These are phyloP conservation scores for Hysterium pulicare DNA, from an alignment of 2,329 filamentous ascomycete species.

Conservation along the genomic window DNA sequence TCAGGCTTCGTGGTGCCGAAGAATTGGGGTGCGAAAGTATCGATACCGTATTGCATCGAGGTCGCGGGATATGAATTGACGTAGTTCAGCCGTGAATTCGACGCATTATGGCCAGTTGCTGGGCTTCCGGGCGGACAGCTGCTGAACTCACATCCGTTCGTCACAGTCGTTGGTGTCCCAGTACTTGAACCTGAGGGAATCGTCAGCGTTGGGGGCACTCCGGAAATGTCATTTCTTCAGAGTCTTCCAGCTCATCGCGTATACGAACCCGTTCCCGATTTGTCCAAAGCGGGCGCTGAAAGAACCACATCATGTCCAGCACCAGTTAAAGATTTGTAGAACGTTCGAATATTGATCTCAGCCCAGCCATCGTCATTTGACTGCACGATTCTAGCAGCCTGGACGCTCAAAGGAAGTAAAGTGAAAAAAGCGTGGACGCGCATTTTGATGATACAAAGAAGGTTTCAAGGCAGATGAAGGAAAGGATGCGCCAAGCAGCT, in stretches of 20 bases:
- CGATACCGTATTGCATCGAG: constrained; percentile 60
- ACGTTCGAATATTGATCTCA: constrained; percentile 61
- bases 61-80: constrained; percentile 70
- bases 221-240: too few relatives aligned
- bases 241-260: too few relatives aligned
- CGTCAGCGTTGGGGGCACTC: too few relatives aligned
- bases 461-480: too few relatives aligned
- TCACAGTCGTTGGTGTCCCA: constrained; percentile 48
- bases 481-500: too few relatives aligned
- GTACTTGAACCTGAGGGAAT: too few relatives aligned
- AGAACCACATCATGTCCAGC: constrained; percentile 61
- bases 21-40: constrained; percentile 51
- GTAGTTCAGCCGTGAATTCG: constrained; percentile 62
- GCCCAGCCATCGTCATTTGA: constrained; percentile 74
- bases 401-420: constrained; percentile 21
- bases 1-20: constrained; percentile 55
- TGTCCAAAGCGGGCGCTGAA: constrained; percentile 64
- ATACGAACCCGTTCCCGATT: constrained; percentile 59
- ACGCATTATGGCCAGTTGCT: constrained; percentile 55
- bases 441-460: neutral
- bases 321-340: constrained; percentile 55
- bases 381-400: constrained; percentile 55
- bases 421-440: constrained; percentile 3
- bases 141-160: constrained; percentile 56
- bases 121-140: constrained; percentile 59